These are phyloP conservation scores for Debaryomyces coudertii DNA, from an alignment of 1,139 yeast genomes.

Conservation along the genomic window DNA sequence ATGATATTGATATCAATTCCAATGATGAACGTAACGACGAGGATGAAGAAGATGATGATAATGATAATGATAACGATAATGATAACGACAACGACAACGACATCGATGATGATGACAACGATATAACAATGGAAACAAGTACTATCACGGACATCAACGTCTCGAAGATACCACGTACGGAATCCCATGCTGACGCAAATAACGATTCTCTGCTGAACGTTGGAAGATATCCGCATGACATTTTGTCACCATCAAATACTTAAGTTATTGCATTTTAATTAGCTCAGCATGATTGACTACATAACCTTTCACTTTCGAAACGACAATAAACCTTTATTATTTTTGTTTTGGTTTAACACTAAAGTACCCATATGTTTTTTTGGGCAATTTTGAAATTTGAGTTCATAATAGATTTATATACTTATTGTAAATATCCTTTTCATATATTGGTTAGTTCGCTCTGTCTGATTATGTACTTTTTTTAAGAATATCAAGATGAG, in stretches of 20 bases:
- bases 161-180: slow-evolving; percentile 7
- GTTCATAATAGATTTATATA: slow-evolving; percentile 2
- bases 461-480: not conserved
- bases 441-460: not conserved
- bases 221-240: slow-evolving; percentile 25
- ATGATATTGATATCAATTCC: slow-evolving; percentile 7
- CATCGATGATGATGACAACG: slow-evolving; percentile 16
- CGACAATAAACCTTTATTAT: not conserved
- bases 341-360: not conserved
- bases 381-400: not conserved
- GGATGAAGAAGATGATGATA: slow-evolving; percentile 9
- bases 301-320: not conserved
- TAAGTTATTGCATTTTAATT: not conserved
- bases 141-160: slow-evolving; percentile 10
- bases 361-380: not conserved
- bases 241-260: slow-evolving; percentile 17
- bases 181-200: not conserved
- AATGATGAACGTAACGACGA: slow-evolving; percentile 6
- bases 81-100: too few relatives aligned
- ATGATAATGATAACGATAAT: slow-evolving; percentile 9
- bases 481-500: too few relatives aligned
- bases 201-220: slow-evolving; percentile 18
- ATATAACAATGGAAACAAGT: slow-evolving; percentile 22
- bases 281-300: not conserved
- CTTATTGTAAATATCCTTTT: not conserved